phyloP scores from a whole-genome alignment of 2,329 filamentous ascomycete genomes.

The Sarocladium brachiariae region DNA sequence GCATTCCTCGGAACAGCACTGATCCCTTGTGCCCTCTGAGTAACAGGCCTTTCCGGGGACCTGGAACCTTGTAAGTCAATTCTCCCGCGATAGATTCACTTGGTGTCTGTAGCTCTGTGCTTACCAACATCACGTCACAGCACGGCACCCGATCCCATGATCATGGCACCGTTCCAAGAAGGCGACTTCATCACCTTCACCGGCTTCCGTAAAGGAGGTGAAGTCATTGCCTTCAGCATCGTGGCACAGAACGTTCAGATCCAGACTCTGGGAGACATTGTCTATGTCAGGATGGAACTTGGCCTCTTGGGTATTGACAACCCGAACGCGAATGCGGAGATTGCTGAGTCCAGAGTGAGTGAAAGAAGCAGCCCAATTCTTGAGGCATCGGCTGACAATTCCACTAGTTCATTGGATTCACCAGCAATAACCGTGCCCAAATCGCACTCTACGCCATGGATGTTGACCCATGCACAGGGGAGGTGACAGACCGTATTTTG shows the following conservation, averaged over 20 bases:
- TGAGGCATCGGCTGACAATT: no score
- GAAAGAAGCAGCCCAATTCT: no score
- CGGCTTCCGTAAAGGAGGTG: slow-evolving; percentile 23
- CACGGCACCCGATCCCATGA: slow-evolving; percentile 26
- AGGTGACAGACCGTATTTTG: slow-evolving; percentile 25
- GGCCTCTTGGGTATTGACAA: slow-evolving; percentile 28
- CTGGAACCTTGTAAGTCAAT: slow-evolving; percentile 21
- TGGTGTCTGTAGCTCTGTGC: neutral
- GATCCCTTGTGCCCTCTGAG: slow-evolving; percentile 28
- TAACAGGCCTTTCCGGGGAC: slow-evolving; percentile 26
- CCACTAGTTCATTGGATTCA: slow-evolving; percentile 27
- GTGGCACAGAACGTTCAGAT: slow-evolving; percentile 30
- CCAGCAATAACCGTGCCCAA: slow-evolving; percentile 25
- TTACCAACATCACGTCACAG: slow-evolving; percentile 13
- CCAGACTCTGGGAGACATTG: slow-evolving; percentile 23
- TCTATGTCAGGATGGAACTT: slow-evolving; percentile 29
- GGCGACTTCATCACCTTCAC: slow-evolving; percentile 30
- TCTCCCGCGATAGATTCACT: neutral
- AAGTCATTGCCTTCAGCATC: slow-evolving; percentile 29
- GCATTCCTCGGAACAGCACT: slow-evolving; percentile 34
- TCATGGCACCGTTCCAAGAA: slow-evolving; percentile 28
- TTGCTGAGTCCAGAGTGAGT: slow-evolving; percentile 28
- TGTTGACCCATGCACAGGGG: slow-evolving; percentile 29
- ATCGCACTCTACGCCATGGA: slow-evolving; percentile 29
- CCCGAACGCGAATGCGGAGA: slow-evolving; percentile 26